Evolutionary conservation across 495 filamentous ascomycete genomes (phyloP), one percentile per base, ranked within the genome.

Genomic region (Aspergillus biplanus): DNA sequence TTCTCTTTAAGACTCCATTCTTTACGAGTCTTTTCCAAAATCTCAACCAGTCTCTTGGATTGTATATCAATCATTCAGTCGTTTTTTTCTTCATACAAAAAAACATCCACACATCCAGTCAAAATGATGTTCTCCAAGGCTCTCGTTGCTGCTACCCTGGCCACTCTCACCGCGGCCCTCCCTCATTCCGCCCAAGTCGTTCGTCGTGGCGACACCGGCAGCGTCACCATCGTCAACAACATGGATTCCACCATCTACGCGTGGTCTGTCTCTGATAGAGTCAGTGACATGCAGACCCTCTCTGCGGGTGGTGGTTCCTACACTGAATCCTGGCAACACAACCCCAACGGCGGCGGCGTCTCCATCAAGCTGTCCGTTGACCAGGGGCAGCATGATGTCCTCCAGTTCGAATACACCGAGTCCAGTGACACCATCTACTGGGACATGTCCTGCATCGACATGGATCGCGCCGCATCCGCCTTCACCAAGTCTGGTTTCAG

Each of bases 61-160:
- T 34, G 32, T 21, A 33, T 50, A 37, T 56, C 18, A 54, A 54
- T 56, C 63, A 56, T 62, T 53, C 47, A 47, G 60, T 46, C 61
- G 18, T 50, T 34, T 15, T 27, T 50, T 50, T 50, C 5, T 16
- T 16, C 15, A 16, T 50, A n/a, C 8, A 50, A 50, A 64, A 39
- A 21, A 39, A 48, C 46, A 33, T 57, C 53, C 35, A 44, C 48
- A 31, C 18, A 18, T 52, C 49, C 33, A 64, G 50, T 75, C 75
- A 82, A 75, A 69, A 82, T 78, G 77, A 72, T 80, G 69, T 80
- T 82, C 77, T 70, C 72, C 69, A 80, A 80, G 73, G 67, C 73
- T 62, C 58, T 80, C 65, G 56, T 77, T 56, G 69, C 72, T 53
- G 73, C 78, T 66, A 68, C 69, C 63, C 71, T 79, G 56, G 71